Conservation (phyloP, 129 eudicot genomes). For the Sambucus nigra region DNA sequence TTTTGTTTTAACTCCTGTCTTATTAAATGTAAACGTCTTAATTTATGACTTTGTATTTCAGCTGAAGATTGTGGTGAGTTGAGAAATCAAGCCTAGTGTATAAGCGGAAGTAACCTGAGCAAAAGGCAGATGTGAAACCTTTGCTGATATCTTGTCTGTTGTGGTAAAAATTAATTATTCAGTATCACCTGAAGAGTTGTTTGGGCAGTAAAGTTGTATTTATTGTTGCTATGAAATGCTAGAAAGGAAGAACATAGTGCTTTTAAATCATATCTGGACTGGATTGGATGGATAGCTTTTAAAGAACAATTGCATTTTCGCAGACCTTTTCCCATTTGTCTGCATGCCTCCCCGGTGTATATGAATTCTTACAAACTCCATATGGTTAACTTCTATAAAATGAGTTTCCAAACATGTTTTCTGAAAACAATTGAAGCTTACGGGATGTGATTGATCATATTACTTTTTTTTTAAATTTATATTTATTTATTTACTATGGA, state of each 20-base stretch:
- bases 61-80: background rate
- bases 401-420: too few relatives aligned
- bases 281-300: background rate
- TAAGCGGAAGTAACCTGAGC: too few relatives aligned
- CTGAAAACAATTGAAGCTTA: too few relatives aligned
- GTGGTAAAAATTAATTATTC: background rate
- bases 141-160: background rate
- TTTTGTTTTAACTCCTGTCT: background rate
- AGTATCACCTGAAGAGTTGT: background rate
- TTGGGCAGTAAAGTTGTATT: constrained; percentile 3
- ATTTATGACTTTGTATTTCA: background rate
- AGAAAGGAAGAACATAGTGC: background rate
- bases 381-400: too few relatives aligned
- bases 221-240: background rate
- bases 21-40: background rate
- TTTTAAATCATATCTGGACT: too few relatives aligned
- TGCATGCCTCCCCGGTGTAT: too few relatives aligned
- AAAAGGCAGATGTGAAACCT: background rate
- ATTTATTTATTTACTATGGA: too few relatives aligned
- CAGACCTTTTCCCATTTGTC: too few relatives aligned
- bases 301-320: background rate
- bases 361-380: too few relatives aligned
- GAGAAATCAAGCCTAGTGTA: background rate
- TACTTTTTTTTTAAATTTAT: too few relatives aligned
- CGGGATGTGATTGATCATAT: too few relatives aligned